Evolutionary conservation across 2,329 filamentous ascomycete genomes (phyloP).

Genomic region (Penicillium sp.): DNA sequence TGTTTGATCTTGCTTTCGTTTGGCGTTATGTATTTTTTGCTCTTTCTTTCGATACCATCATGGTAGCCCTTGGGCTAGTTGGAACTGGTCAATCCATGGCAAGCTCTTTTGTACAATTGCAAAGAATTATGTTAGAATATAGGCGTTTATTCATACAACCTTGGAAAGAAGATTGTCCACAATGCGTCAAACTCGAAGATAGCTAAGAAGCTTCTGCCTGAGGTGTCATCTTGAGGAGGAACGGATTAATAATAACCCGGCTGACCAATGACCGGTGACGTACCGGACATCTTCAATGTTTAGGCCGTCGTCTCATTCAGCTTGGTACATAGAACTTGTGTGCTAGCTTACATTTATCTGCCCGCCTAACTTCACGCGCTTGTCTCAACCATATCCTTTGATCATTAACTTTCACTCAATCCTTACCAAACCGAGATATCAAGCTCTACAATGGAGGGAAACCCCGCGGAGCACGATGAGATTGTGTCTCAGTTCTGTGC

Average conservation of each 20-base stretch:
- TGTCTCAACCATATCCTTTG: neutral
- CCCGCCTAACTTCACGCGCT: neutral
- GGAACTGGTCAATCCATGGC: neutral
- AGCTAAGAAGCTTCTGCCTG: too few species aligned
- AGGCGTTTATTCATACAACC: too few species aligned
- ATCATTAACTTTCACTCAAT: neutral
- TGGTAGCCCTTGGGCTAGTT: neutral
- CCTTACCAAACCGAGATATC: neutral
- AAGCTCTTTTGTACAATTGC: neutral
- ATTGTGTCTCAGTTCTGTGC: constrained; percentile 56
- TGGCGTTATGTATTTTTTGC: neutral
- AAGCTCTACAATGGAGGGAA: constrained; percentile 35
- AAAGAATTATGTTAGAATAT: too few species aligned
- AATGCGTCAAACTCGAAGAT: too few species aligned
- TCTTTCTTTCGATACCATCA: neutral
- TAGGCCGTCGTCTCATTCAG: neutral
- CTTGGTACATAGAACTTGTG: neutral
- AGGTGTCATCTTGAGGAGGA: too few species aligned
- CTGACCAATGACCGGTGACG: neutral
- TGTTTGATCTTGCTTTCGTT: neutral
- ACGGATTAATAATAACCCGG: neutral
- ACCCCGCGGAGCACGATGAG: constrained; percentile 42
- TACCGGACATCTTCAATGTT: constrained; percentile 2
- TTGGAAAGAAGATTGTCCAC: too few species aligned
- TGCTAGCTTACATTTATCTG: neutral